A percentile compares a stretch with the other conserved stretches of the same genome.
These are phyloP conservation scores for Colletotrichum abscissum DNA, from an alignment of 2,329 filamentous ascomycete species.

Conservation along the genomic window DNA sequence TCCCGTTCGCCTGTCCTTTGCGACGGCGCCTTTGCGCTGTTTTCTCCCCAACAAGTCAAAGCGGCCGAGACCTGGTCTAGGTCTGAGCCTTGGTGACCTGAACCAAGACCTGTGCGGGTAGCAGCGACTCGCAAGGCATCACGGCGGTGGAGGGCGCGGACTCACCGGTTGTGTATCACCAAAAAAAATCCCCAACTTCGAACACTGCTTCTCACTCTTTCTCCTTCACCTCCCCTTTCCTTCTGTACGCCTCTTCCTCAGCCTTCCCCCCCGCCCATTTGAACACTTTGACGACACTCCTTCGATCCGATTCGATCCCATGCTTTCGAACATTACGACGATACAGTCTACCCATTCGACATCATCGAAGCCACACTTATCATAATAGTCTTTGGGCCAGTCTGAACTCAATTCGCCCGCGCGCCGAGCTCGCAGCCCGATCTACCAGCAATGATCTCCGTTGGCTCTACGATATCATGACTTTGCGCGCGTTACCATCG, in stretches of 20 bases:
- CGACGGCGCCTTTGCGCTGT: slow-evolving; percentile 22
- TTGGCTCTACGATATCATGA: slow-evolving; percentile 54
- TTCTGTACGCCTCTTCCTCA: neutral
- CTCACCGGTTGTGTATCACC: slow-evolving; percentile 35
- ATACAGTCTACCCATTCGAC: neutral
- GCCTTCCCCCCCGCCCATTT: neutral
- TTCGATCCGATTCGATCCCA: neutral
- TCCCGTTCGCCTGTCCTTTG: slow-evolving; percentile 2
- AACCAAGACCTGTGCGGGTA: slow-evolving; percentile 25
- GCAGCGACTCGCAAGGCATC: slow-evolving; percentile 17
- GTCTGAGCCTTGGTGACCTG: slow-evolving; percentile 31
- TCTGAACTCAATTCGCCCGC: slow-evolving; percentile 16
- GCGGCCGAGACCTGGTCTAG: slow-evolving; percentile 30
- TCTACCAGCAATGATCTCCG: slow-evolving; percentile 45
- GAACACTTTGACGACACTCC: neutral
- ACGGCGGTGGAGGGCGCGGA: slow-evolving; percentile 27
- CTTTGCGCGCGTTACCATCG: slow-evolving; percentile 51
- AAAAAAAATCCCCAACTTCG: slow-evolving; percentile 6
- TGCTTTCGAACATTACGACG: neutral
- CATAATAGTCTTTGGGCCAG: neutral
- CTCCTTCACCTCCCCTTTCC: neutral
- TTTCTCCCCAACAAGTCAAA: slow-evolving; percentile 25
- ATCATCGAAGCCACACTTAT: neutral
- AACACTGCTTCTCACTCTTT: slow-evolving; percentile 7
- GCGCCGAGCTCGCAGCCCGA: slow-evolving; percentile 24